Percentiles rank a stretch among this genome's conserved stretches.
Conservation (phyloP, 176 grass and related monocot species). For the Chrysopogon serrulatus region DNA sequence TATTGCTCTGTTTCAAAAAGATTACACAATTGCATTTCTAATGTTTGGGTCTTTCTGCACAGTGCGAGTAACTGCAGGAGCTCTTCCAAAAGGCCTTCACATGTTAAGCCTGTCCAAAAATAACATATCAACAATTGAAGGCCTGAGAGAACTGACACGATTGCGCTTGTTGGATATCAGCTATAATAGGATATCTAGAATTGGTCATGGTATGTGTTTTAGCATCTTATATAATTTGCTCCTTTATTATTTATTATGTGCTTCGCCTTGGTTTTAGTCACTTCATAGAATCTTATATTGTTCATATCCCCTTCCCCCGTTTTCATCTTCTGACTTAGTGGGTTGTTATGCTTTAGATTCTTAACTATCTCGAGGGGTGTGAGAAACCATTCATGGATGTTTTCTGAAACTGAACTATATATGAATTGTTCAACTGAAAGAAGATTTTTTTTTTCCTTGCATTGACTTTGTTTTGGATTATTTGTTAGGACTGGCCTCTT, state of each 20-base stretch:
- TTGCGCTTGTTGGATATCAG: conserved; percentile 82
- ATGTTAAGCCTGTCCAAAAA: conserved; percentile 95
- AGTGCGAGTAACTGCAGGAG: conserved; percentile 81
- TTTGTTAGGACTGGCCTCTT: conserved; percentile 78
- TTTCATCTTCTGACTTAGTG: not conserved
- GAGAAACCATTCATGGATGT: not conserved
- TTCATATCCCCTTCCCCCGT: not conserved
- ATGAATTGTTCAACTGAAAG: not conserved
- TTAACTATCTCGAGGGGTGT: not conserved
- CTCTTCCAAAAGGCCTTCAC: conserved; percentile 91
- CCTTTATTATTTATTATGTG: not conserved
- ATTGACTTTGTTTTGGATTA: not conserved
- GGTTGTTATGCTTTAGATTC: not conserved
- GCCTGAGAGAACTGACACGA: conserved; percentile 83
- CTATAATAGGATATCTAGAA: conserved; percentile 84
- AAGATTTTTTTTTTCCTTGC: not conserved
- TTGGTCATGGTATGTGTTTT: conserved; percentile 76
- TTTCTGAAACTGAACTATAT: not conserved
- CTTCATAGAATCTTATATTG: not conserved
- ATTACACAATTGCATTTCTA: conserved; percentile 3
- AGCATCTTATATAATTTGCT: conserved; percentile 19
- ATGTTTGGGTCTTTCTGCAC: conserved; percentile 25
- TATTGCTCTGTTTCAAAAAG: conserved; percentile 13
- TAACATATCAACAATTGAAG: conserved; percentile 85
- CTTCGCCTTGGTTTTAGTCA: not conserved